Evolutionary conservation across 345 rosid species (phyloP).

Genomic region (Cardamine resedifolia): DNA sequence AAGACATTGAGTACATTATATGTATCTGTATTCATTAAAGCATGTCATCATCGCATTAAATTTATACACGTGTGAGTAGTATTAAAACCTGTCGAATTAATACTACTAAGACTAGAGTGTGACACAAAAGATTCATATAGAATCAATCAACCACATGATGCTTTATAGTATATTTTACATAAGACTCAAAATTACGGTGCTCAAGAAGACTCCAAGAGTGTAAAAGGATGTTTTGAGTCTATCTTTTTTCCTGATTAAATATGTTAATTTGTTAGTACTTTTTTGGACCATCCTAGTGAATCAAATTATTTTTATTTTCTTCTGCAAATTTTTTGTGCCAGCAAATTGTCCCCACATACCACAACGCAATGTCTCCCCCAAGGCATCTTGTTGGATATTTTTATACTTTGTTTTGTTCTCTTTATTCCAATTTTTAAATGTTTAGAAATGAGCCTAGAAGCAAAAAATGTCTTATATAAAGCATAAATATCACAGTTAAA

Average conservation of each 20-base stretch:
- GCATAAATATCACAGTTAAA: too few species aligned
- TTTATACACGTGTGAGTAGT: constrained; percentile 14
- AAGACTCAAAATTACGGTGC: constrained; percentile 9
- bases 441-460: background rate
- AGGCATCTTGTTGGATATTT: constrained; percentile 25
- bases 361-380: constrained; percentile 28
- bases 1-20: too few species aligned
- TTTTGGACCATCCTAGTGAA: constrained; percentile 26
- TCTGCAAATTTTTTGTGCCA: constrained; percentile 17
- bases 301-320: constrained; percentile 19
- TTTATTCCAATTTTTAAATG: background rate
- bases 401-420: background rate
- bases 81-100: background rate
- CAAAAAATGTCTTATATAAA: background rate
- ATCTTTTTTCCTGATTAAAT: background rate
- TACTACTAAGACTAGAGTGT: background rate
- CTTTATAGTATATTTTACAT: background rate
- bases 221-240: background rate
- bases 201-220: background rate
- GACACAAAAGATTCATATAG: background rate
- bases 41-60: constrained; percentile 3
- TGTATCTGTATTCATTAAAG: background rate
- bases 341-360: constrained; percentile 34
- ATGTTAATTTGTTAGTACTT: constrained; percentile 11
- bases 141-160: background rate